Evolutionary conservation across 2,329 filamentous ascomycete species (phyloP).

Genomic region (Proliferodiscus dingleyae): DNA sequence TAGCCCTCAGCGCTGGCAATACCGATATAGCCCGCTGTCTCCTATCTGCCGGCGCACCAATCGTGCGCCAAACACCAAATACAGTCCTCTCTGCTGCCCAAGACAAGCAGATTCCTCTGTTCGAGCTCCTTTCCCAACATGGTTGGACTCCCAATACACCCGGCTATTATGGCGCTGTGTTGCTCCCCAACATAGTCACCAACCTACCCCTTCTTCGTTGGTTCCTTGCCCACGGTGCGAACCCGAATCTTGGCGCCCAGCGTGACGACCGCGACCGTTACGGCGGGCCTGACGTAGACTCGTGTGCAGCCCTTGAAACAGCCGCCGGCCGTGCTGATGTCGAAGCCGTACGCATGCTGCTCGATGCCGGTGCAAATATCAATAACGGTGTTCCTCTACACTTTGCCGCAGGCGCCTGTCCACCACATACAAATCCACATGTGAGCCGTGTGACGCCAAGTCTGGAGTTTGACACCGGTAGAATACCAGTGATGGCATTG

Average conservation of each 20-base stretch:
- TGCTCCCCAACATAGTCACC: background rate
- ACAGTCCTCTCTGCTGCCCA: background rate
- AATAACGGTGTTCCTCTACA: background rate
- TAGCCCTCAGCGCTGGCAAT: background rate
- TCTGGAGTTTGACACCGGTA: background rate
- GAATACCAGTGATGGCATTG: background rate
- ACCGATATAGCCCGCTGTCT: background rate
- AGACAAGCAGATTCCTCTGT: background rate
- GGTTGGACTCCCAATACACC: background rate
- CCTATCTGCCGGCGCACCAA: background rate
- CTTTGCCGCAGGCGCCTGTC: background rate
- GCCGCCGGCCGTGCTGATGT: background rate
- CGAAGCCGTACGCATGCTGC: background rate
- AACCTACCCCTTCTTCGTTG: background rate
- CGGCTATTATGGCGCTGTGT: background rate
- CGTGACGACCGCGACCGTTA: background rate
- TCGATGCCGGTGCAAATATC: background rate
- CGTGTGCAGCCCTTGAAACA: background rate
- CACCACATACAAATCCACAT: background rate
- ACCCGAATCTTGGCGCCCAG: background rate
- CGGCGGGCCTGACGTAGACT: background rate
- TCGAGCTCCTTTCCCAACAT: background rate
- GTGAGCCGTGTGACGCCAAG: background rate
- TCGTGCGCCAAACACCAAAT: background rate
- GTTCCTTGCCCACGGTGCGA: background rate